Evolutionary conservation across 2,329 filamentous ascomycete species (phyloP), one percentile per base, ranked within the genome.

Genomic region (Pleoardoris graminearum): DNA sequence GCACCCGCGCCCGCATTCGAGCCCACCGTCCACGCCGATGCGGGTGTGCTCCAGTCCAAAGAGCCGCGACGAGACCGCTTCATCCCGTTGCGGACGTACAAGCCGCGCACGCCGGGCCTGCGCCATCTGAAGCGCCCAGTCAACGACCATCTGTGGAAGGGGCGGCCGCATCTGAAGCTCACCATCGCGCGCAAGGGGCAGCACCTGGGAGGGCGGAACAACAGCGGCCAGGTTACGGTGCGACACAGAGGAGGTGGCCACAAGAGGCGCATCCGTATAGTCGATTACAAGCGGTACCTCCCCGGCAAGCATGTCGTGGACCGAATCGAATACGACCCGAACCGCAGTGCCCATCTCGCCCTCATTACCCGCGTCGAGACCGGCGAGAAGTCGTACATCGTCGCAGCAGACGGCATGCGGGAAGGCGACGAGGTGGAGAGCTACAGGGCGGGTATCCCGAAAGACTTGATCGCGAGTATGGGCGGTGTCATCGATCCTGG

Each of bases 101-200:
- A 90, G 74, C 94, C 94, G 30, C 86, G 91, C 65, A 97, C 94
- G 0, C 93, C 93, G 11, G 94, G 94, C 82, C 76, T 96, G 53
- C 87, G 94, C 67, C 94, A 99, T 83, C 80, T 99, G 60, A 89
- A 88, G 73, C 85, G 94, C 37, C 91, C 94, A 12, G 87, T 97
- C 76, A 97, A 97, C 76, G 91, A 97, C 68, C 94, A 99, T 75
- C 79, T 99, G 39, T 97, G 91, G 91, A 97, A 96, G 76, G 94
- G 94, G 53, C 82, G 91, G 51, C 90, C 94, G 0, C 86, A 88
- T 61, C 80, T 90, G 29, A 85, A 87, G 45, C 82, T 99, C 73
- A 99, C 95, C 10, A 90, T 91, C 67, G 85, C 91, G 32, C 96
- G 97, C 75, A 93, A 93, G 74, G 94, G 94, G 14, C 91, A 96